Base-by-base conservation (phyloP, 768 basidiomycete species). In the Clitopilus hobsonii region DNA sequence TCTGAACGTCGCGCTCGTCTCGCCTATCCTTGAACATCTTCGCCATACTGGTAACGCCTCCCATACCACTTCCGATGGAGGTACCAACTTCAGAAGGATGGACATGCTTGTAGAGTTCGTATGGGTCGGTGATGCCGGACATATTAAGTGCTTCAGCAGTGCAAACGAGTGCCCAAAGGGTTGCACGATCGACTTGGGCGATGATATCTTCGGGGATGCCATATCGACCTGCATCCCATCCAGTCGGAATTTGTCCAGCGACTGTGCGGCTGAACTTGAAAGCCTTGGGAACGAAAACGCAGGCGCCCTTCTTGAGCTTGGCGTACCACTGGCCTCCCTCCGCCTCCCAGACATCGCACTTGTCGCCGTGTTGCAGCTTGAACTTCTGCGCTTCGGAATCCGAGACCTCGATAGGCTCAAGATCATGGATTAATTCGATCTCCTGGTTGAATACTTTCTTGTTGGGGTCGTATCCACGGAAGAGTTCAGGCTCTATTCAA, bases 21-120 rank as follows among this genome's bases (percentile, higher is more conserved):
- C 94, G 89, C 58, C 97, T 89, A 68, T 99, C 97, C 71, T 93
- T 97, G 83, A 99, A 99, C 97, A 99, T 99, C 73, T 91, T 87
- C 51, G 87, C 80, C 74, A 98, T 78, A 65, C 89, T 91, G 56
- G 86, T 84, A 59, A 92, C 84, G 64, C 97, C 97, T 63, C 97
- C 97, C 96, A 99, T 98, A 61, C 97, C 97, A 64, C 92, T 94
- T 54, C 97, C 97, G 57, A 99, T 74, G 54, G 88, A 84, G 2
- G 94, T 92, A 56, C 97, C 97, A 57, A 98, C 89, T 65, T 98
- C 94, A 2, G 94, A 92, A 1, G 97, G 96, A 70, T 99, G 97
- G 63, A 99, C 82, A 66, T 96, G 81, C 72, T 98, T 86, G 79
- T 98, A 99, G 1, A 99, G 76, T 70, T 98, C 97, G 67, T 98